Base-by-base conservation (phyloP, 2,329 filamentous ascomycete genomes). In the Penicillium aurantiogriseum region DNA sequence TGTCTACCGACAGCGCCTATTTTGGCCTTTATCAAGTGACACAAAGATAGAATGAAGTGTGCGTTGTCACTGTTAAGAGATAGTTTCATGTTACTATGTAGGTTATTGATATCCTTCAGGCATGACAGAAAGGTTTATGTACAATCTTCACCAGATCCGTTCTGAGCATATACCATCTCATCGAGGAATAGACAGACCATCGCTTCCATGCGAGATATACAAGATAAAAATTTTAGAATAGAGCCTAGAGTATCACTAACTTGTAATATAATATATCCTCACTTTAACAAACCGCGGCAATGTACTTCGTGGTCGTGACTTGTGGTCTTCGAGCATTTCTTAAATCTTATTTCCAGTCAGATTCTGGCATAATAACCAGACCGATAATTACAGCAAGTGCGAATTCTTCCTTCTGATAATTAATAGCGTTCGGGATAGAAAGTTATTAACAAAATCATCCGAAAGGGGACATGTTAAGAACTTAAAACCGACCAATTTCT, bases 1-100 rank as follows among this genome's bases (percentile, higher is more conserved):
- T 47, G 43, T 13, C 42, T 47, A 47, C 54, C 54, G 54, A 53
- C 50, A 25, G 21, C 27, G 19, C 35, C 23, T 29, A 29, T 36
- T 43, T 43, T 29, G 8, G 27, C 17, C 19, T 19, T 27, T 29
- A n/a, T 46, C 21, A 36, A 31, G n/a, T 43, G 19, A n/a, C n/a
- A 17, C 9, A 10, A 40, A 38, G 33, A 31, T 51, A 29, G 9
- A 27, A 9, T 21, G 31, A 7, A 19, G 9, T 19, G 5, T 48
- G 15, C 5, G 19, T 7, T 40, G 33, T 51, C 23, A 7, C 6
- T 33, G 25, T 51, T n/a, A 11, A 6, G 10, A 19, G 33, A 19
- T 7, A 5, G 17, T 15, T 6, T 49, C 11, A 27, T 19, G 10
- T 29, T 17, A 4, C 6, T 19, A 6, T 10, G 7, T 5, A 11